These are phyloP conservation scores for Penicillium roqueforti DNA, from an alignment of 495 filamentous ascomycete genomes.

Conservation along the genomic window DNA sequence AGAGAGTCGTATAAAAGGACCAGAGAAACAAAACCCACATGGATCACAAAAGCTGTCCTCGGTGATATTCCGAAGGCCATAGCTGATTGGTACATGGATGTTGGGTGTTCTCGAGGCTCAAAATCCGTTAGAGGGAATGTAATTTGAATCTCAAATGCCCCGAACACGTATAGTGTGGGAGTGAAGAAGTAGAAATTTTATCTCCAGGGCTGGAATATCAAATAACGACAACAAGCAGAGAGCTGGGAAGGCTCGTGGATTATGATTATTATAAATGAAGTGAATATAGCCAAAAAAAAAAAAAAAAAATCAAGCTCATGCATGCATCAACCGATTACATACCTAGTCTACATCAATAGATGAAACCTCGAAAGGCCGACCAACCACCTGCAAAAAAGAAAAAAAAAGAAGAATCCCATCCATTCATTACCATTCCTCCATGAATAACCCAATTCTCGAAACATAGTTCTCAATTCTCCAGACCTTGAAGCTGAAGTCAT, in stretches of 20 bases:
- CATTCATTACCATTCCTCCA: slow-evolving; percentile 1
- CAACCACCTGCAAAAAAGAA: neutral
- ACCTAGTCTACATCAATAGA: slow-evolving; percentile 1
- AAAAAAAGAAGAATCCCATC: neutral
- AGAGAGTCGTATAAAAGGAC: no score
- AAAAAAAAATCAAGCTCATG: slow-evolving; percentile 3
- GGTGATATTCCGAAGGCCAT: no score
- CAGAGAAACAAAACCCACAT: no score
- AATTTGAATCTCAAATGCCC: neutral
- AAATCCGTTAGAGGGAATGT: neutral
- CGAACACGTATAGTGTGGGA: neutral
- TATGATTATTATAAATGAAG: no score
- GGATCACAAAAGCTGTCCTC: no score
- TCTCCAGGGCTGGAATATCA: neutral
- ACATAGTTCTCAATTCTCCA: neutral
- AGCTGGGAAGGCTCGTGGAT: neutral
- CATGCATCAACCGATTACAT: neutral
- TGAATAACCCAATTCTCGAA: neutral
- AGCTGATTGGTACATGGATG: no score
- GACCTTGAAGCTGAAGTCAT: neutral
- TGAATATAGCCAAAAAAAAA: neutral
- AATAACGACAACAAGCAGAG: neutral
- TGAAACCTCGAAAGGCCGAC: neutral
- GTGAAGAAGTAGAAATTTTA: neutral
- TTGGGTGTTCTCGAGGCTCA: neutral